Percentiles rank a stretch among this genome's conserved stretches.
Conservation (phyloP, 306 rosid species). For the Lithocarpus polystachyus region DNA sequence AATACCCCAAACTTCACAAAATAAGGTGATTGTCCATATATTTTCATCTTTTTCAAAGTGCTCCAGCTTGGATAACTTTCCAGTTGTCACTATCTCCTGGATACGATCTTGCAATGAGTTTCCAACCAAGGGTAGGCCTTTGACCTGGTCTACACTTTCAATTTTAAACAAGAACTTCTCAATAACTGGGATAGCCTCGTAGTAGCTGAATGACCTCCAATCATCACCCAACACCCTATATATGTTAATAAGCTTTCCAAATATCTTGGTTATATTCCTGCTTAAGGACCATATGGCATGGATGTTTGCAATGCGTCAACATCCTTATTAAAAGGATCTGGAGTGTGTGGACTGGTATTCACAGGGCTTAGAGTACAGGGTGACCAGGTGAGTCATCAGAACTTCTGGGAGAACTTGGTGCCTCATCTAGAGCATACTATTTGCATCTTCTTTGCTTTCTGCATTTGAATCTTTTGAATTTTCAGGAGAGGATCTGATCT, state of each 20-base stretch:
- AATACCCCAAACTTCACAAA: slow-evolving; percentile 94
- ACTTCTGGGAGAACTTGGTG: slow-evolving; percentile 25
- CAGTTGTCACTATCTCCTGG: slow-evolving; percentile 86
- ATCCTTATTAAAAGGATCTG: slow-evolving; percentile 35
- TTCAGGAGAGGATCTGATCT: slow-evolving; percentile 41
- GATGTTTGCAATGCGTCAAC: slow-evolving; percentile 47
- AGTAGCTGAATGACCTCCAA: slow-evolving; percentile 87
- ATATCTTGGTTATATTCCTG: slow-evolving; percentile 71
- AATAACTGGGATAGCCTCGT: slow-evolving; percentile 79
- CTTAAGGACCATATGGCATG: slow-evolving; percentile 62
- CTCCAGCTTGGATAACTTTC: slow-evolving; percentile 82
- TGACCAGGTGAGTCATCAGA: slow-evolving; percentile 19
- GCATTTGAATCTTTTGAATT: slow-evolving; percentile 20
- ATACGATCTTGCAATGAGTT: slow-evolving; percentile 87
- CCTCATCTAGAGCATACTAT: slow-evolving; percentile 19
- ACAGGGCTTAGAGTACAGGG: slow-evolving; percentile 12
- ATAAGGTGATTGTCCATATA: slow-evolving; percentile 76
- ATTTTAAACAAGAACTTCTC: slow-evolving; percentile 81
- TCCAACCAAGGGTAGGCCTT: slow-evolving; percentile 72
- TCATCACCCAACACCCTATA: slow-evolving; percentile 93
- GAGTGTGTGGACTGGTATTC: slow-evolving; percentile 23
- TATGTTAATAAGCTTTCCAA: slow-evolving; percentile 80
- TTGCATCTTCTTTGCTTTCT: slow-evolving; percentile 22
- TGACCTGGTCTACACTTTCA: slow-evolving; percentile 69
- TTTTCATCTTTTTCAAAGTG: slow-evolving; percentile 88